phyloP scores from a whole-genome alignment of 768 basidiomycete species.

The Daedaleopsis sinensis region DNA sequence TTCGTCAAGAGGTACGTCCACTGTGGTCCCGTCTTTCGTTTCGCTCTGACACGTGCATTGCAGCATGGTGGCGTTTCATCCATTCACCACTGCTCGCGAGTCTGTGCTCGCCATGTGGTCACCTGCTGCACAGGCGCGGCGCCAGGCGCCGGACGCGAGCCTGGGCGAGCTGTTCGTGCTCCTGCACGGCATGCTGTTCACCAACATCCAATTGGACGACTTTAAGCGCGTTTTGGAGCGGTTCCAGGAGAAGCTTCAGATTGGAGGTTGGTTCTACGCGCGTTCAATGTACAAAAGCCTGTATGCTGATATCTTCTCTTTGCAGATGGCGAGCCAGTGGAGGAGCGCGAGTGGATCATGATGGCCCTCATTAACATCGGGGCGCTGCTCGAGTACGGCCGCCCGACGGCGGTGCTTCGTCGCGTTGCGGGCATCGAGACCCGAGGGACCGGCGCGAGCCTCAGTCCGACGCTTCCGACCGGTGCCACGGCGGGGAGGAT shows the following conservation, averaged over 20 bases:
- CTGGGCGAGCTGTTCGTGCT: conserved; percentile 85
- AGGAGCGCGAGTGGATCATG: conserved; percentile 94
- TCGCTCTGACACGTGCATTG: conserved; percentile 2
- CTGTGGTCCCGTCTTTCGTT: not conserved
- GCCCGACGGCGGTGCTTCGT: conserved; percentile 67
- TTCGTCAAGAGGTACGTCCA: conserved; percentile 85
- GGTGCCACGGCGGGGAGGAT: conserved; percentile 35
- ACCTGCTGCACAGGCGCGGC: conserved; percentile 66
- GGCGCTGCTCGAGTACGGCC: conserved; percentile 87
- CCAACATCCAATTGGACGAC: conserved; percentile 91
- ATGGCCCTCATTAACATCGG: conserved; percentile 89
- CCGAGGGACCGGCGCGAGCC: conserved; percentile 31
- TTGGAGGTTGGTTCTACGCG: conserved; percentile 47
- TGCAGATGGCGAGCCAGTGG: conserved; percentile 49
- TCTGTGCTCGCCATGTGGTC: conserved; percentile 91
- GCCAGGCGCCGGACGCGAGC: conserved; percentile 74
- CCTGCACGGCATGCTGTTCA: conserved; percentile 97
- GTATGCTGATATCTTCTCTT: not conserved
- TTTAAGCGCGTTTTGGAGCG: conserved; percentile 81
- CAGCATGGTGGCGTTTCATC: conserved; percentile 91
- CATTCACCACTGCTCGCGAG: conserved; percentile 87
- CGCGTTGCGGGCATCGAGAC: conserved; percentile 56
- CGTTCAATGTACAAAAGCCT: not conserved
- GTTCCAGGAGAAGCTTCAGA: conserved; percentile 83
- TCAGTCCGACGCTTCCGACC: conserved; percentile 54